Conservation (phyloP, 2,329 filamentous ascomycete genomes). For the Aureobasidium sp. region DNA sequence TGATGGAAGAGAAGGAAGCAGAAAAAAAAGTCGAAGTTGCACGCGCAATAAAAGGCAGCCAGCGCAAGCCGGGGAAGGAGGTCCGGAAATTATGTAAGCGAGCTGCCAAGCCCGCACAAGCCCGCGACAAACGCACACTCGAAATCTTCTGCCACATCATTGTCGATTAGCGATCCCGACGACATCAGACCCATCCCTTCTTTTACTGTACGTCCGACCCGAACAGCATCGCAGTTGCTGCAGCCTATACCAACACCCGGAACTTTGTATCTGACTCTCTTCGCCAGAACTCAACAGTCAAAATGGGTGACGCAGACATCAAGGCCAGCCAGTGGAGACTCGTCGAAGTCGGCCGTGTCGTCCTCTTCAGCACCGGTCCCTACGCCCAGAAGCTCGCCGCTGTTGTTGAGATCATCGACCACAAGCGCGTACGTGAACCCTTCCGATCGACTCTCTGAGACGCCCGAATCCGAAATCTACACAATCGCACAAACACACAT, state of each 20-base stretch:
- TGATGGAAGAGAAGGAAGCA: slow-evolving; percentile 8
- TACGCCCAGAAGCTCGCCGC: slow-evolving; percentile 79
- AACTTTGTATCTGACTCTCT: slow-evolving; percentile 9
- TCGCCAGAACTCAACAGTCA: slow-evolving; percentile 21
- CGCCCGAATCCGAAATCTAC: slow-evolving; percentile 2
- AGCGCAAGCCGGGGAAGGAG: background rate
- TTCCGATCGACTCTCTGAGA: background rate
- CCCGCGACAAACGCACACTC: background rate
- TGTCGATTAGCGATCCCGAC: background rate
- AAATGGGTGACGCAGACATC: slow-evolving; percentile 44
- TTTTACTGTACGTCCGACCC: slow-evolving; percentile 14
- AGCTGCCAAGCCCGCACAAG: background rate
- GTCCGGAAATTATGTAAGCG: background rate
- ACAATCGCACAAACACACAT: slow-evolving; percentile 3
- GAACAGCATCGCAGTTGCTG: slow-evolving; percentile 4
- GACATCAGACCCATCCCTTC: slow-evolving; percentile 1
- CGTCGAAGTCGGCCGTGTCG: slow-evolving; percentile 97
- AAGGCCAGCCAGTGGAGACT: slow-evolving; percentile 68
- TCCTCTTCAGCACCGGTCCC: slow-evolving; percentile 79
- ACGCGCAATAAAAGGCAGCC: background rate
- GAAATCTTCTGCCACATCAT: background rate
- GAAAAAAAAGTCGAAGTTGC: slow-evolving; percentile 3
- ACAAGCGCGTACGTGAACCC: slow-evolving; percentile 89
- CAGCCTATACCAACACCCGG: background rate
- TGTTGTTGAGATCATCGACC: slow-evolving; percentile 99